Evolutionary conservation across 495 filamentous ascomycete genomes (phyloP).

Genomic region (Trichodelitschia bisporula): DNA sequence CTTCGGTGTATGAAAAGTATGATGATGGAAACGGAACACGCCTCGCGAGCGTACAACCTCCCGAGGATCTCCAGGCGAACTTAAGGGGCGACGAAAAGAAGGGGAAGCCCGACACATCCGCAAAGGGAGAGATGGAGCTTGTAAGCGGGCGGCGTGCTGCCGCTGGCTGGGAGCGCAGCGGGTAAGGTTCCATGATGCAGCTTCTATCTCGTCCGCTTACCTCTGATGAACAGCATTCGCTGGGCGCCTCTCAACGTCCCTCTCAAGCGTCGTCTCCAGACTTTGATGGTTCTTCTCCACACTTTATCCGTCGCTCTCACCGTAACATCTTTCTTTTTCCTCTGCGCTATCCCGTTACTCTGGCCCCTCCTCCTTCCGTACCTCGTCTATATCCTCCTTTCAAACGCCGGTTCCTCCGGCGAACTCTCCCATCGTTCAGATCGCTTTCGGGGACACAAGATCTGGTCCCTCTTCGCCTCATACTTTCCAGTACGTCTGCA

Average conservation of each 20-base stretch:
- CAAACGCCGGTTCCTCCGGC: constrained; percentile 49
- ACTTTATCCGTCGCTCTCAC: constrained; percentile 54
- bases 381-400: constrained; percentile 59
- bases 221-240: constrained; percentile 26
- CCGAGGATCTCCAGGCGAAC: constrained; percentile 1
- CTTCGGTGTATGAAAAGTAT: constrained; percentile 4
- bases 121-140: constrained; percentile 5
- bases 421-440: constrained; percentile 45
- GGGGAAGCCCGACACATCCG: not conserved
- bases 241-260: constrained; percentile 82
- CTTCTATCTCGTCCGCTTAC: constrained; percentile 1
- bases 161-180: constrained; percentile 10
- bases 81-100: constrained; percentile 2
- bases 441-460: constrained; percentile 40
- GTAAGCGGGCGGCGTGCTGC: constrained; percentile 15
- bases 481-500: constrained; percentile 85
- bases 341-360: constrained; percentile 67
- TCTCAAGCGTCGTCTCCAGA: constrained; percentile 66
- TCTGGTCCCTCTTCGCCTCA: constrained; percentile 74
- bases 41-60: constrained; percentile 6
- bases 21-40: constrained; percentile 2
- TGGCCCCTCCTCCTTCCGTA: constrained; percentile 91
- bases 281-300: constrained; percentile 61
- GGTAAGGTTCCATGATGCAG: not conserved
- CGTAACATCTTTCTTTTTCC: constrained; percentile 68